Evolutionary conservation across 305 asterid species (phyloP), one percentile per base, ranked within the genome.

Genomic region (Solanum aculeatissimum): DNA sequence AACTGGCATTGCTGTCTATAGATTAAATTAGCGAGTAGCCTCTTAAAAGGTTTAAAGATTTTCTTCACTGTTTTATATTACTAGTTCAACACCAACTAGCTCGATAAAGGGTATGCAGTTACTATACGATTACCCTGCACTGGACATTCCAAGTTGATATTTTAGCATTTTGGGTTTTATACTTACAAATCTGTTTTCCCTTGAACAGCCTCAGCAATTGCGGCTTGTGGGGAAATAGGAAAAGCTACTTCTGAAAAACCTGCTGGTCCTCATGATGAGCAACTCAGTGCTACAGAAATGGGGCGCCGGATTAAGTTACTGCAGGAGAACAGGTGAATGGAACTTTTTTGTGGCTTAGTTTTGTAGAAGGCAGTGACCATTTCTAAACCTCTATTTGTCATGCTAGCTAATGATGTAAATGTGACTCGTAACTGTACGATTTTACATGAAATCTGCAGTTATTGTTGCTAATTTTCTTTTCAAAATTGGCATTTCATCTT

Each of bases 261-360:
- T 86, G 87, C 85, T 81, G 85, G 87, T 58, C 90, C 86, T 42
- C 88, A 89, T 82, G 90, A 87, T 86, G 98, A 97, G 85, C 95
- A 93, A 85, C 98, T 97, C 85, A 97, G 96, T 86, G 74, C 86
- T 57, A 91, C 93, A 69, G 98, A 95, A 90, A 95, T 93, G 83
- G 96, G 94, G 84, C 93, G 93, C 62, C 92, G 99, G 62, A 92
- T 97, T 87, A 93, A 91, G 89, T 89, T 93, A 85, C 91, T 97
- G 86, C 96, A 94, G 90, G 97, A 93, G 83, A 87, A 95, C 87
- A 91, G 97, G 99, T 95, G 90, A 81, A 75, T 63, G 43, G 84
- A 82, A 79, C 83, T 85, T 60, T 85, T 80, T 80, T 86, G 62
- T 51, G 42, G 38, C 12, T 62, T 58, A 68, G 42, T 60, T 77